A percentile compares a stretch with the other conserved stretches of the same genome.
Evolutionary conservation across 2,329 filamentous ascomycete genomes (phyloP).

Genomic region (Orbilia ellipsospora): DNA sequence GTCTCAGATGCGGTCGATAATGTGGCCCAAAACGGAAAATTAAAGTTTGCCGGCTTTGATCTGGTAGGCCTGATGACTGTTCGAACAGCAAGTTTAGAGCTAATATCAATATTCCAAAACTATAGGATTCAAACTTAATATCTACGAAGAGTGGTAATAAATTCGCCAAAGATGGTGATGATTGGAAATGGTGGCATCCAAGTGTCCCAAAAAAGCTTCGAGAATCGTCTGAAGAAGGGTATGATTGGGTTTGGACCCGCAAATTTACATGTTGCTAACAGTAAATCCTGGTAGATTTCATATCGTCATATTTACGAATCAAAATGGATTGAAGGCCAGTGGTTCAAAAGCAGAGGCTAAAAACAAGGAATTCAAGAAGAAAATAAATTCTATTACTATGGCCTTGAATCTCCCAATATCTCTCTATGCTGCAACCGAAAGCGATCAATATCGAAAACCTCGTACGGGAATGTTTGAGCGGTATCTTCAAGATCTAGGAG

Average conservation of each 20-base stretch:
- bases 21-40: constrained; percentile 61
- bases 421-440: constrained; percentile 83
- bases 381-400: constrained; percentile 65
- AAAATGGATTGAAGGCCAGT: constrained; percentile 82
- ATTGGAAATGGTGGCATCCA: constrained; percentile 95
- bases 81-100: constrained; percentile 38
- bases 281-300: constrained; percentile 69
- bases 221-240: constrained; percentile 77
- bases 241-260: constrained; percentile 55
- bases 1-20: constrained; percentile 53
- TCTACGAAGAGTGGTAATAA: constrained; percentile 81
- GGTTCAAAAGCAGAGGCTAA: constrained; percentile 75
- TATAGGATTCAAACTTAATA: constrained; percentile 87
- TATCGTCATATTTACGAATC: constrained; percentile 86
- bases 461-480: constrained; percentile 87
- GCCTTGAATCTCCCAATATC: constrained; percentile 79
- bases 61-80: constrained; percentile 64
- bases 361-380: constrained; percentile 80
- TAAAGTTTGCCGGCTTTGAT: constrained; percentile 78
- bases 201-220: constrained; percentile 75
- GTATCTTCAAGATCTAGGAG: constrained; percentile 68
- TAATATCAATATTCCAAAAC: constrained; percentile 13
- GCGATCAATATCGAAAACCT: constrained; percentile 86
- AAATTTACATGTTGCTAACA: background rate
- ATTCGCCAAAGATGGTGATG: constrained; percentile 75